Conservation (phyloP, 306 rosid genomes). For the Prunus padus region DNA sequence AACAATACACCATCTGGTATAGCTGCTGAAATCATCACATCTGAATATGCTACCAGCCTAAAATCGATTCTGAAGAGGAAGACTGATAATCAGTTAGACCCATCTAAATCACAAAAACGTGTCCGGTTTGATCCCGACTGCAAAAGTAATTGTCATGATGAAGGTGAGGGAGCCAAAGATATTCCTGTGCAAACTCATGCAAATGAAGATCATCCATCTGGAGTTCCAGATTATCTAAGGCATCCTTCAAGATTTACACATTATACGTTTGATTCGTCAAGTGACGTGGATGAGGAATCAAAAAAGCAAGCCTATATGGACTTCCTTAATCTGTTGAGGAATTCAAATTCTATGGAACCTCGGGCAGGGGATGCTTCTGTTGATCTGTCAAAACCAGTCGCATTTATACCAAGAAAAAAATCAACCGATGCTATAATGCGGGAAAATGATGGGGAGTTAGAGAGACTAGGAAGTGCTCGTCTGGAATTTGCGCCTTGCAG, state of each 20-base stretch:
- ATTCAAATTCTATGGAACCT: constrained; percentile 39
- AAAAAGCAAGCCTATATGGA: constrained; percentile 80
- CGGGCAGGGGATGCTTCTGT: constrained; percentile 34
- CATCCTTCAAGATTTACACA: constrained; percentile 71
- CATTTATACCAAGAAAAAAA: constrained; percentile 83
- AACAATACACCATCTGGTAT: constrained; percentile 25
- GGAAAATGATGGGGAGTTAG: constrained; percentile 39
- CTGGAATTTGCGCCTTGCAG: constrained; percentile 38
- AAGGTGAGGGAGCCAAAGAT: constrained; percentile 33
- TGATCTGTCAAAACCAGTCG: constrained; percentile 55
- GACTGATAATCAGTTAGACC: constrained; percentile 39
- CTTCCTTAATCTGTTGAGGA: constrained; percentile 50
- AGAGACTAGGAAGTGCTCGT: constrained; percentile 40
- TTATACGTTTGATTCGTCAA: constrained; percentile 64
- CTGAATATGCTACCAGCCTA: constrained; percentile 38
- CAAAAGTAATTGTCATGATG: constrained; percentile 33
- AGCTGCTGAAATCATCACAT: constrained; percentile 17
- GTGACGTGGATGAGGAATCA: constrained; percentile 63
- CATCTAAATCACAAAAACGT: constrained; percentile 53
- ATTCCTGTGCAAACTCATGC: constrained; percentile 27
- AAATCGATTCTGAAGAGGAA: constrained; percentile 90
- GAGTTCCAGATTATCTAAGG: constrained; percentile 70
- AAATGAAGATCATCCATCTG: constrained; percentile 23
- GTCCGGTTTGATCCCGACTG: constrained; percentile 76
- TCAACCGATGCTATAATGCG: constrained; percentile 52